Conservation (phyloP, 257 asterid genomes). For the Coffea eugenioides region DNA sequence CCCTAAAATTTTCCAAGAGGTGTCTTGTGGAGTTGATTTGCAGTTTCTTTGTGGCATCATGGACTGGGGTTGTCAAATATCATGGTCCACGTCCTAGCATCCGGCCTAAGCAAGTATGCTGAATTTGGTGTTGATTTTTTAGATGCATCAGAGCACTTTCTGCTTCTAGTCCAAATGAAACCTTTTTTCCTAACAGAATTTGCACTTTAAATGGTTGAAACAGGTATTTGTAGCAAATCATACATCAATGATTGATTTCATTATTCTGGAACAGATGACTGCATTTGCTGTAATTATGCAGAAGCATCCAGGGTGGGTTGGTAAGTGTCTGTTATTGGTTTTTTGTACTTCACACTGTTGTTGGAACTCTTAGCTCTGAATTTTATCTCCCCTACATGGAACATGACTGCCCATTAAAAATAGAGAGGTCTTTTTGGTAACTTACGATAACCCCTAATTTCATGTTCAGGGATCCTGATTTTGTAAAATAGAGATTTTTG, state of each 20-base stretch:
- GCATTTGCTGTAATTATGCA: constrained; percentile 99
- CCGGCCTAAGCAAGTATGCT: constrained; percentile 86
- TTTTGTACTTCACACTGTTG: background rate
- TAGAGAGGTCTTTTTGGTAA: background rate
- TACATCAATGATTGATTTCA: constrained; percentile 98
- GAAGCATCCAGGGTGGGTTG: constrained; percentile 99
- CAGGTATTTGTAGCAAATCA: constrained; percentile 99
- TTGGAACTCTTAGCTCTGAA: background rate
- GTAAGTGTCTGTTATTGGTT: constrained; percentile 40
- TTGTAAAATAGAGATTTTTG: no score
- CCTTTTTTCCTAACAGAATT: background rate
- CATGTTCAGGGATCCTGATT: background rate
- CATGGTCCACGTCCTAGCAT: constrained; percentile 98
- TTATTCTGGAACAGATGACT: constrained; percentile 96
- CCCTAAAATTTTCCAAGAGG: constrained; percentile 18
- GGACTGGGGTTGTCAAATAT: constrained; percentile 99
- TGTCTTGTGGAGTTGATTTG: constrained; percentile 94
- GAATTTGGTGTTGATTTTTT: background rate
- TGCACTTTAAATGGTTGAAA: constrained; percentile 17
- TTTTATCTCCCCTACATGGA: background rate
- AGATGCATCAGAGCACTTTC: constrained; percentile 5
- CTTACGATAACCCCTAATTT: background rate
- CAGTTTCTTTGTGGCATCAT: constrained; percentile 96
- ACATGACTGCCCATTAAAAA: background rate
- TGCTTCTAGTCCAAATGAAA: background rate